Base-by-base conservation (phyloP, 345 rosid genomes). In the Heritiera fomes region DNA sequence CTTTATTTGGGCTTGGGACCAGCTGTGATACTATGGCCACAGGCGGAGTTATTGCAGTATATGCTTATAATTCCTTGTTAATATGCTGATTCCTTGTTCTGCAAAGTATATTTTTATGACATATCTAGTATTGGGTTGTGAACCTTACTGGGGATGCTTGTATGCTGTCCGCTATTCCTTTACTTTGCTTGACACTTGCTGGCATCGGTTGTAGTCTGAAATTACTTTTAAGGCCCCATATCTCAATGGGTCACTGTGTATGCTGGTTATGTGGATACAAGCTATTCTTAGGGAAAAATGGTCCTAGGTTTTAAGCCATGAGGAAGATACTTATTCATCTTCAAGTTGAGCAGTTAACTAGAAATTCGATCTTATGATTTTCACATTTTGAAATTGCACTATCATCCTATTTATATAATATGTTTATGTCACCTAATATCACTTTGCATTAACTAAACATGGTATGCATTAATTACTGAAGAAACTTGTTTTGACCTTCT, bases 1-100 rank as follows among this genome's bases (percentile, higher is more conserved):
- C 80, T 77, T 68, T 73, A 8, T 77, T 78, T 56, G 78, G 83
- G 85, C 85, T 80, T 83, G 85, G 85, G 81, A 83, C 83, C 59
- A 75, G 79, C 85, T 77, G 83, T 65, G 83, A 43, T 77, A 49
- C 20, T 76, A 52, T 47, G 28, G 73, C 50, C 76, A 83, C 81
- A 80, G 81, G 83, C 63, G 11, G 78, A 83, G 83, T 83, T 80
- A 67, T 52, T 73, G 80, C 80, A 80, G 43, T 67, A 49, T 28
- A 46, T 79, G 34, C 53, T 62, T 70, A 52, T 59, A 15, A 17
- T 50, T 32, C 58, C 47, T 72, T 66, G 20, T 34, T 56, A 46
- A 46, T 61, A 15, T 20, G 43, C 38, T 6, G 9, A 61, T 63
- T n/a, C 38, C 47, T 67, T 47, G 13, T 75, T 53, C n/a, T 65